Conservation (phyloP, 225 moss, liverwort and hornwort species). For the Pleurozium schreberi region DNA sequence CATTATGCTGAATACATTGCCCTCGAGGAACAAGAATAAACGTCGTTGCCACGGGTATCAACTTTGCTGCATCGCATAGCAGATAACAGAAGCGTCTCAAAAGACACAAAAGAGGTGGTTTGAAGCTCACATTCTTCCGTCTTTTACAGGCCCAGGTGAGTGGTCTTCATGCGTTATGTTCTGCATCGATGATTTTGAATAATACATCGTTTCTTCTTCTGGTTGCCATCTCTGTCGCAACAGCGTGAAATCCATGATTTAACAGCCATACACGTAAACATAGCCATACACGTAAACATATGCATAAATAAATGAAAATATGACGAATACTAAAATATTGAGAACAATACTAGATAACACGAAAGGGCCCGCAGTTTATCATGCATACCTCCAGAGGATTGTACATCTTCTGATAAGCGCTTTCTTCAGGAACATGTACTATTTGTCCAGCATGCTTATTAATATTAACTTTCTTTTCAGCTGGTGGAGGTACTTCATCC, state of each 20-base stretch:
- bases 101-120: background rate
- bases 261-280: background rate
- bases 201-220: constrained; percentile 16
- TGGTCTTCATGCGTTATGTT: background rate
- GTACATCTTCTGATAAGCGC: constrained; percentile 18
- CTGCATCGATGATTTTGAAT: background rate
- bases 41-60: background rate
- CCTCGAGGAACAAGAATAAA: background rate
- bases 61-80: background rate
- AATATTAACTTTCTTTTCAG: background rate
- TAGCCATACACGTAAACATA: background rate
- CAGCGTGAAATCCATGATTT: no score
- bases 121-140: constrained; percentile 20
- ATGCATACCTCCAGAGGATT: constrained; percentile 30
- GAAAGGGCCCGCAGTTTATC: background rate
- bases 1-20: background rate
- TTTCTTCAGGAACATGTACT: background rate
- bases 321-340: background rate
- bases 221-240: constrained; percentile 52
- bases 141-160: background rate
- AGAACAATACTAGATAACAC: background rate
- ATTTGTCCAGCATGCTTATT: background rate
- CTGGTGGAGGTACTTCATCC: background rate
- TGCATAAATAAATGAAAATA: background rate
- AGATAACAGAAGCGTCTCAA: background rate